Evolutionary conservation across 306 rosid genomes (phyloP).

Genomic region (Quercus glauca): DNA sequence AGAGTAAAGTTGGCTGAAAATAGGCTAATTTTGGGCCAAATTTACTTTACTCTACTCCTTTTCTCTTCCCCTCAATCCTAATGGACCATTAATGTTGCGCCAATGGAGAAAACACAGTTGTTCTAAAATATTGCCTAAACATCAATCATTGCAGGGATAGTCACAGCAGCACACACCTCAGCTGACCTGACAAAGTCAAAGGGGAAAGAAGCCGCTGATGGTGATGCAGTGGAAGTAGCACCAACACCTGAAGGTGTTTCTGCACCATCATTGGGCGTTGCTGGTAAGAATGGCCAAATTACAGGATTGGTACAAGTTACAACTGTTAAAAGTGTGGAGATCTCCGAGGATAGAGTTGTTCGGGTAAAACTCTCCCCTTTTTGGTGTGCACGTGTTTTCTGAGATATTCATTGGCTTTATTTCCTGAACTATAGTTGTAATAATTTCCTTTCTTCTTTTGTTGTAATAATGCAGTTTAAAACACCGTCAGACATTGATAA

Average conservation of each 20-base stretch:
- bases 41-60: no score
- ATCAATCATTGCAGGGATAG: slow-evolving; percentile 50
- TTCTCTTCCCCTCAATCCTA: no score
- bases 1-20: no score
- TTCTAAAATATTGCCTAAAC: slow-evolving; percentile 20
- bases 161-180: slow-evolving; percentile 23
- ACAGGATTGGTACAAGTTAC: slow-evolving; percentile 34
- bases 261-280: slow-evolving; percentile 30
- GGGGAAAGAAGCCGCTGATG: slow-evolving; percentile 39
- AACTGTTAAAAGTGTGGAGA: slow-evolving; percentile 35
- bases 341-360: slow-evolving; percentile 51
- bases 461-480: slow-evolving; percentile 48
- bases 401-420: slow-evolving; percentile 1
- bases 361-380: slow-evolving; percentile 45
- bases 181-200: slow-evolving; percentile 27
- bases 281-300: slow-evolving; percentile 34
- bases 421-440: not conserved
- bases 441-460: not conserved
- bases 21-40: no score
- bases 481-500: slow-evolving; percentile 34
- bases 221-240: slow-evolving; percentile 25
- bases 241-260: slow-evolving; percentile 33
- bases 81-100: no score
- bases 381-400: not conserved
- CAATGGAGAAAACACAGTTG: slow-evolving; percentile 9